Evolutionary conservation across 2,329 filamentous ascomycete species (phyloP), one percentile per base, ranked within the genome.

Genomic region (Arachnopeziza araneosa): DNA sequence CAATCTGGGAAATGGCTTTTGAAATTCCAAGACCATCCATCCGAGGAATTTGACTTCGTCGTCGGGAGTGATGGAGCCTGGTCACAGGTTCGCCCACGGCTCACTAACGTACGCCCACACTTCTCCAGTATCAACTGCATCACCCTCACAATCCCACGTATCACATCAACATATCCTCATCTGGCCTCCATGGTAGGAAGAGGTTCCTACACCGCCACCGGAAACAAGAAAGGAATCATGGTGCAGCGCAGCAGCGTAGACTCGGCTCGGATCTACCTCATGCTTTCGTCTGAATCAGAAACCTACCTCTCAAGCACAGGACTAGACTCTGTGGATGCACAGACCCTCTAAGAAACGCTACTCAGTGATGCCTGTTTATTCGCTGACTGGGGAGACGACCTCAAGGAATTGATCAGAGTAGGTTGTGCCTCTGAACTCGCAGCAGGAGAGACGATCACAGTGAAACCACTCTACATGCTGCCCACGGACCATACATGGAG

Each of bases 11-110:
- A 44, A 44, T 44, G 36, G 36, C 23, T 14, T 6, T 19, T 24
- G 23, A 49, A 53, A 21, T 44, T 24, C n/a, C 26, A 52, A 54
- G n/a, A 21, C 24, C 6, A 23, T 12, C 21, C 36, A 44, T 44
- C 17, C 10, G 48, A 56, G 12, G 21, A 22, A 12, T 77, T 70
- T 51, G 76, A 77, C 59, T 56, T 76, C 5, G 70, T 75, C 14
- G 66, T 76, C 24, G 75, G 75, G 19, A 91, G 73, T 0, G 73
- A 74, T 63, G 76, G 76, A 7, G 73, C 75, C 2, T 77, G 74
- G 73, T 73, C 66, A 19, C 73, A 69, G 50, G 66, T 77, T 1
- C 73, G 79, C 5, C 17, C n/a, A 12, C 58, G 26, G n/a, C 61
- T 61, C 23, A 59, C 61, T 12, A 10, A 19, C 21, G n/a, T 32